Percentiles rank a stretch among this genome's conserved stretches.
Evolutionary conservation across 225 moss, liverwort and hornwort genomes (phyloP).

Genomic region (Physcomitrellopsis africana): DNA sequence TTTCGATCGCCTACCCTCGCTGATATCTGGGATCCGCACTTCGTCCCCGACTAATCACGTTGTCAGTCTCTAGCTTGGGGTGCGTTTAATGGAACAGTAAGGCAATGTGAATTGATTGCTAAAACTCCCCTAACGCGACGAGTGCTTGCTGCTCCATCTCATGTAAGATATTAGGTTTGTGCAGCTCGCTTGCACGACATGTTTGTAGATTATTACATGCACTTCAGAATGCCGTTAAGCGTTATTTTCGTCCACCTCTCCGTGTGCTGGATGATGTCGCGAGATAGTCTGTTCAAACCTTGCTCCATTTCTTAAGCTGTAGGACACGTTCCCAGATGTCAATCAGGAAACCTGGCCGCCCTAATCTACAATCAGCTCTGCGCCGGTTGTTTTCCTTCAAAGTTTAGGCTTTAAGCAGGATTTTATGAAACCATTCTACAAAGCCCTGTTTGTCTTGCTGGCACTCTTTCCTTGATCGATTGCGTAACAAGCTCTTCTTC

Average conservation of each 20-base stretch:
- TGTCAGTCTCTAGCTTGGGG: background rate
- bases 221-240: too few relatives aligned
- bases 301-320: background rate
- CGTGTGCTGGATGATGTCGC: too few relatives aligned
- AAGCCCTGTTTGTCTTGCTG: background rate
- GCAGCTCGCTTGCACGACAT: too few relatives aligned
- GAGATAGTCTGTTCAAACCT: background rate
- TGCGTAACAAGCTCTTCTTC: background rate
- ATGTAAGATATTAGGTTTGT: conserved; percentile 19
- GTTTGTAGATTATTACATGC: too few relatives aligned
- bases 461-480: background rate
- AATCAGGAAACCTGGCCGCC: background rate
- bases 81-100: background rate
- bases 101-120: background rate
- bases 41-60: background rate
- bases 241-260: too few relatives aligned
- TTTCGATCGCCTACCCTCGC: background rate
- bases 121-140: background rate
- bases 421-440: too few relatives aligned
- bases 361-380: too few relatives aligned
- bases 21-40: conserved; percentile 1
- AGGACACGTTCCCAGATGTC: background rate
- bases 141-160: background rate
- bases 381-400: background rate
- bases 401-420: too few relatives aligned